A percentile compares a stretch with the other conserved stretches of the same genome.
Evolutionary conservation across 2,329 filamentous ascomycete species (phyloP).

Genomic region (Fusarium sp.): DNA sequence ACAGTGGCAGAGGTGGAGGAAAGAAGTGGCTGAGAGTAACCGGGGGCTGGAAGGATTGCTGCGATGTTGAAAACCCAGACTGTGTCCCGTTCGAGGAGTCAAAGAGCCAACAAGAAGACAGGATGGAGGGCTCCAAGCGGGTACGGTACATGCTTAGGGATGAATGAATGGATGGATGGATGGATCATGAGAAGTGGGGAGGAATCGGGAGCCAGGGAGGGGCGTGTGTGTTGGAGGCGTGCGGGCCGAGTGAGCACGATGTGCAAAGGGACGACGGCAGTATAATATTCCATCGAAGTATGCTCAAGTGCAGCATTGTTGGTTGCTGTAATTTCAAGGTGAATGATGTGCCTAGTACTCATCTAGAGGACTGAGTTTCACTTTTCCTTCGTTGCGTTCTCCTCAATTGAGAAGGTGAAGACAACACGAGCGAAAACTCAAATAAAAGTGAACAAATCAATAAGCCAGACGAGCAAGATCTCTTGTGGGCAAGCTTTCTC

Average conservation of each 20-base stretch:
- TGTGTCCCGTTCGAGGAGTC: constrained; percentile 25
- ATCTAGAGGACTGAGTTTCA: background rate
- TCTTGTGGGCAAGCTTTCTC: constrained; percentile 23
- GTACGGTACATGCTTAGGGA: constrained; percentile 27
- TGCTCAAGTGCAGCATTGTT: background rate
- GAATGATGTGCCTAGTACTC: constrained; percentile 1
- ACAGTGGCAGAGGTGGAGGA: constrained; percentile 27
- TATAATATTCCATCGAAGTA: constrained; percentile 13
- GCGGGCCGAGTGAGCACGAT: constrained; percentile 4
- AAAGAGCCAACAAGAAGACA: constrained; percentile 43
- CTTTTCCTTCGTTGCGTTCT: background rate
- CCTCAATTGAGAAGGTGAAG: no score
- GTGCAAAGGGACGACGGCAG: constrained; percentile 1
- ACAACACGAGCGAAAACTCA: background rate
- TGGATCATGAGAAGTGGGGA: constrained; percentile 45
- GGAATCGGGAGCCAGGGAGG: constrained; percentile 42
- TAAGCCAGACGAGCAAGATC: background rate
- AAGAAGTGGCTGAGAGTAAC: constrained; percentile 39
- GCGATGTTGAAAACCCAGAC: constrained; percentile 24
- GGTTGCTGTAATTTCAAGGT: constrained; percentile 6
- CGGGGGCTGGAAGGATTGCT: constrained; percentile 21
- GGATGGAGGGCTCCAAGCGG: constrained; percentile 39
- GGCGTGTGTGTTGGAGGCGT: constrained; percentile 31
- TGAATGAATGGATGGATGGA: constrained; percentile 40
- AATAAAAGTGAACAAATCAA: background rate